These are phyloP conservation scores for Nakazawaea pomicola DNA, from an alignment of 805 yeast species.

Conservation along the genomic window DNA sequence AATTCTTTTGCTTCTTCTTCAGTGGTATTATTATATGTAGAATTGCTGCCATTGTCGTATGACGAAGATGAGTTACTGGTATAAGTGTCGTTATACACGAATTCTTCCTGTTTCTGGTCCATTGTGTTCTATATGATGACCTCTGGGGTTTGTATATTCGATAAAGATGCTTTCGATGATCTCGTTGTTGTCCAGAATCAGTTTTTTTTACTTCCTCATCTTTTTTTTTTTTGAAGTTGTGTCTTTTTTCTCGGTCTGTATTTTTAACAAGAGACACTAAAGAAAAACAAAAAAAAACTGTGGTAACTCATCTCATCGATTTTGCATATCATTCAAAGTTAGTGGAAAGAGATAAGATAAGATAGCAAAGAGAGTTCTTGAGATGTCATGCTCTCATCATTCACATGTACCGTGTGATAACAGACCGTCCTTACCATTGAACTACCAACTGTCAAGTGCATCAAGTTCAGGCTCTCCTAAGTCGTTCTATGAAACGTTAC, in stretches of 20 bases:
- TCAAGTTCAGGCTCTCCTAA: background rate
- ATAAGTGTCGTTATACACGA: slow-evolving; percentile 5
- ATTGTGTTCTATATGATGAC: background rate
- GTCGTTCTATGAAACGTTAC: background rate
- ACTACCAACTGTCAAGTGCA: background rate
- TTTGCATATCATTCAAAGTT: too few species aligned
- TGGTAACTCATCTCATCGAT: background rate
- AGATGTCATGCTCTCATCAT: background rate
- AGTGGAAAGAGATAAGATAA: too few species aligned
- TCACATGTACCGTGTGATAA: background rate
- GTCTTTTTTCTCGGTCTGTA: background rate
- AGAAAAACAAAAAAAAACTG: background rate
- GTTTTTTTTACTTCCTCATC: too few species aligned
- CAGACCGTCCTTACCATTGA: slow-evolving; percentile 6
- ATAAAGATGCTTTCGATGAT: background rate
- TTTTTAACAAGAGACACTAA: too few species aligned
- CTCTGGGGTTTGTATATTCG: background rate
- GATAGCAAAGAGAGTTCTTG: too few species aligned
- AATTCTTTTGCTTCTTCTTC: slow-evolving; percentile 7
- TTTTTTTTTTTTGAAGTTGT: background rate
- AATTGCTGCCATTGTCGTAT: background rate
- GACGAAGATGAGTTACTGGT: background rate
- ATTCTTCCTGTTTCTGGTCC: slow-evolving; percentile 5
- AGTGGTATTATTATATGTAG: background rate
- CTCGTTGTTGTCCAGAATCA: background rate